Evolutionary conservation across 495 filamentous ascomycete species (phyloP), one percentile per base, ranked within the genome.

Genomic region (Aspergillus leporis): DNA sequence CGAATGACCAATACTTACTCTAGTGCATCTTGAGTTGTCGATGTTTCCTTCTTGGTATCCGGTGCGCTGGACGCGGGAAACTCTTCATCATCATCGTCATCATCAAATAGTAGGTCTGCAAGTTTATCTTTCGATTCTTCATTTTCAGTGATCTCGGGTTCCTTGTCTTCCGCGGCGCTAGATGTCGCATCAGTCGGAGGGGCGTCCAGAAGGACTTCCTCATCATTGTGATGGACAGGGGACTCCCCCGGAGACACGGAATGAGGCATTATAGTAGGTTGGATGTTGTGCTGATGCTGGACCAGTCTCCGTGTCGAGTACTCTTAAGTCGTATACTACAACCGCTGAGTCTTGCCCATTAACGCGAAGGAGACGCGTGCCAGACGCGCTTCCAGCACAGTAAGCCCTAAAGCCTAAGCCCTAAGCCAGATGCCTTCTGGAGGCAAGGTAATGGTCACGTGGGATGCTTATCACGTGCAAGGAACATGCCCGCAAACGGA

Each of bases 71-170:
- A 87, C 41, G 79, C 81, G 6, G 85, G 81, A 59, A 90, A 93
- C n/a, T n/a, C n/a, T 56, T 94, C 90, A 4, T 89, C 85, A 56
- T 94, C 90, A 5, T 90, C 88, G 31, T 87, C 84, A 55, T 88
- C 89, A 34, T 86, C 85, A 63, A 96, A 94, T 34, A 96, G 73
- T 30, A 96, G 70, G 36, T 93, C 88, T 51, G 95, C 92, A 19
- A 97, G 71, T 45, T 89, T 90, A 19, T 89, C 78, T n/a, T 83
- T 74, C 60, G 34, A 62, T 19, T 57, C 59, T 53, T 62, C 66
- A 56, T 77, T 74, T 41, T 68, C 64, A 6, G 60, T 61, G 23
- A 61, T 65, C 36, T 59, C 61, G 46, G 64, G 58, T 18, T 63
- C 61, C n/a, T 45, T 49, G 21, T 66, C 56, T 23, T 70, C 59